Evolutionary conservation across 1,284 basidiomycete genomes (phyloP).

Genomic region (Ustilago cynodontis): DNA sequence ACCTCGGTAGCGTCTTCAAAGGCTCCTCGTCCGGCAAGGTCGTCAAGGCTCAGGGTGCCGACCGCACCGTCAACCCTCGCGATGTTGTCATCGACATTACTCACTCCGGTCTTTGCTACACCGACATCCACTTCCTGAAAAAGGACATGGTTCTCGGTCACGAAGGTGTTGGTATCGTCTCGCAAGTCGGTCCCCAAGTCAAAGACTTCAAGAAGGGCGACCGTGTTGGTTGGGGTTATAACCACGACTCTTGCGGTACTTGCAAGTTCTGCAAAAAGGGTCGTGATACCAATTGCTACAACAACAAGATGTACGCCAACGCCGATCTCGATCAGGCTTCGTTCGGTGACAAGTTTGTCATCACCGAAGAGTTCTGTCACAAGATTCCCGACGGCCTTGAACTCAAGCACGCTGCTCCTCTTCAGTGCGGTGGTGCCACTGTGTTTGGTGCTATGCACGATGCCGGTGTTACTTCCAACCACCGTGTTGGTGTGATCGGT

Average conservation of each 20-base stretch:
- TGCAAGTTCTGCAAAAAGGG: conserved; percentile 64
- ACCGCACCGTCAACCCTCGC: conserved; percentile 33
- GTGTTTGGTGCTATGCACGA: conserved; percentile 55
- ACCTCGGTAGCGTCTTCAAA: conserved; percentile 63
- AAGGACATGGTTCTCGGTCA: conserved; percentile 64
- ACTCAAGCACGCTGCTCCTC: conserved; percentile 59
- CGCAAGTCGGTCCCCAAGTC: conserved; percentile 59
- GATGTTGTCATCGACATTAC: conserved; percentile 65
- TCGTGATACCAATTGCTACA: conserved; percentile 59
- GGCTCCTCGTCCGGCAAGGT: conserved; percentile 63
- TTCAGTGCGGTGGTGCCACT: conserved; percentile 60
- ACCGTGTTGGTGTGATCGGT: conserved; percentile 56
- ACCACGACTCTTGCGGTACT: conserved; percentile 58
- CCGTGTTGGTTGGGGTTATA: conserved; percentile 67
- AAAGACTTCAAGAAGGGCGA: conserved; percentile 59
- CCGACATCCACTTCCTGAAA: conserved; percentile 62
- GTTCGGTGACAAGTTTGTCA: conserved; percentile 65
- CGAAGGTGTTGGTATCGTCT: conserved; percentile 66
- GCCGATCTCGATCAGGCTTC: conserved; percentile 60
- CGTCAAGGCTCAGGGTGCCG: conserved; percentile 51
- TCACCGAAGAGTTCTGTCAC: conserved; percentile 61
- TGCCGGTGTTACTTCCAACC: conserved; percentile 29
- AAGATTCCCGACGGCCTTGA: conserved; percentile 59
- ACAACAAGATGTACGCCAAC: conserved; percentile 56
- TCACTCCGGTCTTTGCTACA: conserved; percentile 66